Conservation (phyloP, 2,329 filamentous ascomycete genomes). For the Pseudogymnoascus destructans region DNA sequence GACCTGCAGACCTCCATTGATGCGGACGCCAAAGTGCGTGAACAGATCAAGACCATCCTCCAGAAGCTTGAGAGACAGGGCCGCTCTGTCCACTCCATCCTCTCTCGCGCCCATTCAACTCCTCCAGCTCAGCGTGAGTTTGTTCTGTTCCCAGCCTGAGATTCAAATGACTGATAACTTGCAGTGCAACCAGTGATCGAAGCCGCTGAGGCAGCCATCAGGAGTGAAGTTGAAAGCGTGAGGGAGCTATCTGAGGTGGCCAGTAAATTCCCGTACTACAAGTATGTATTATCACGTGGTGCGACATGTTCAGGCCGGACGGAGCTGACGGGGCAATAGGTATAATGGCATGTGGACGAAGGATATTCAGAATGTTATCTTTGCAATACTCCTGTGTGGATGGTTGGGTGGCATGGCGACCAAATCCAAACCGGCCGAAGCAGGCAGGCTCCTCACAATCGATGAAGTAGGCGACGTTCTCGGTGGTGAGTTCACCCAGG, state of each 20-base stretch:
- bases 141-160: background rate
- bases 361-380: slow-evolving; percentile 66
- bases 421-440: slow-evolving; percentile 39
- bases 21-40: slow-evolving; percentile 68
- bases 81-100: slow-evolving; percentile 64
- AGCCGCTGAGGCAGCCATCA: slow-evolving; percentile 56
- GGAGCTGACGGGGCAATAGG: slow-evolving; percentile 28
- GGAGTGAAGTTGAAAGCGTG: slow-evolving; percentile 58
- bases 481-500: slow-evolving; percentile 39
- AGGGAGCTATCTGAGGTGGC: slow-evolving; percentile 57
- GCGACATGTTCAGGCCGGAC: background rate
- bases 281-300: slow-evolving; percentile 36
- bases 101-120: slow-evolving; percentile 84
- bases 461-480: slow-evolving; percentile 75
- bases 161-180: background rate
- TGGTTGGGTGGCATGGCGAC: slow-evolving; percentile 67
- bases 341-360: slow-evolving; percentile 80
- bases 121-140: slow-evolving; percentile 48
- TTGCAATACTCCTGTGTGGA: slow-evolving; percentile 42
- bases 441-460: slow-evolving; percentile 64
- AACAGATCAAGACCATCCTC: slow-evolving; percentile 70
- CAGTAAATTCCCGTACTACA: slow-evolving; percentile 90
- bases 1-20: slow-evolving; percentile 82
- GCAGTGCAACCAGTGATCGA: slow-evolving; percentile 56
- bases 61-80: slow-evolving; percentile 75